These are phyloP conservation scores for Neofusicoccum umdonicola DNA, from an alignment of 2,329 filamentous ascomycete genomes.

Conservation along the genomic window DNA sequence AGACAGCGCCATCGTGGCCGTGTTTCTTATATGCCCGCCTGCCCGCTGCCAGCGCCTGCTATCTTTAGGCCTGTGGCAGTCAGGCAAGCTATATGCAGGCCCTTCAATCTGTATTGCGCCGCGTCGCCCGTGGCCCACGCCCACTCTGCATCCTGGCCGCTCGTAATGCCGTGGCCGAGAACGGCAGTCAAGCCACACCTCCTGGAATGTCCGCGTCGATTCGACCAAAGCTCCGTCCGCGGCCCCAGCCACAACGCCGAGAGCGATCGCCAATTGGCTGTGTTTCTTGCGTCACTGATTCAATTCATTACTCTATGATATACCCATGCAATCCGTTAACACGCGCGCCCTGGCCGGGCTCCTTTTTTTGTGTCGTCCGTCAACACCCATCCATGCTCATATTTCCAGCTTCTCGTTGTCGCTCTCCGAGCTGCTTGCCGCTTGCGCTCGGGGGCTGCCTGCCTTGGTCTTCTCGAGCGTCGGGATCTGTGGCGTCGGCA, in stretches of 20 bases:
- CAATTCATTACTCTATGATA: slow-evolving; percentile 16
- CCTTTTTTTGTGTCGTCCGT: background rate
- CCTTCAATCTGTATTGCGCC: slow-evolving; percentile 9
- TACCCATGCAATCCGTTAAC: background rate
- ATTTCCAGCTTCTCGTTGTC: slow-evolving; percentile 16
- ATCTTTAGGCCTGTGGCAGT: background rate
- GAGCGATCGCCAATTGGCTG: background rate
- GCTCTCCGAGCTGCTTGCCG: slow-evolving; percentile 17
- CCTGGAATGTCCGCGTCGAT: background rate
- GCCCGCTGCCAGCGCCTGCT: background rate
- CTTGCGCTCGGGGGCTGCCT: slow-evolving; percentile 12
- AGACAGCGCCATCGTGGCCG: background rate
- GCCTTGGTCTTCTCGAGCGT: slow-evolving; percentile 23
- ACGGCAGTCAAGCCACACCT: slow-evolving; percentile 8
- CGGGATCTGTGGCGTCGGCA: slow-evolving; percentile 17
- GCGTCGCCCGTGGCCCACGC: background rate
- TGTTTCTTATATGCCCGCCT: background rate
- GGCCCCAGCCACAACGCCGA: background rate
- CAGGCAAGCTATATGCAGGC: background rate
- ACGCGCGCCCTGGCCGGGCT: background rate
- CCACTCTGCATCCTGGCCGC: background rate
- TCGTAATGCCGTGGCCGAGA: background rate
- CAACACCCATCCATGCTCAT: background rate
- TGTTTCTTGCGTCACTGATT: slow-evolving; percentile 1
- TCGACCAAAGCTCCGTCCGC: background rate